Percentiles rank a stretch among this genome's conserved stretches.
phyloP scores from a whole-genome alignment of 2,329 filamentous ascomycete species.

The Diaporthe velutina region DNA sequence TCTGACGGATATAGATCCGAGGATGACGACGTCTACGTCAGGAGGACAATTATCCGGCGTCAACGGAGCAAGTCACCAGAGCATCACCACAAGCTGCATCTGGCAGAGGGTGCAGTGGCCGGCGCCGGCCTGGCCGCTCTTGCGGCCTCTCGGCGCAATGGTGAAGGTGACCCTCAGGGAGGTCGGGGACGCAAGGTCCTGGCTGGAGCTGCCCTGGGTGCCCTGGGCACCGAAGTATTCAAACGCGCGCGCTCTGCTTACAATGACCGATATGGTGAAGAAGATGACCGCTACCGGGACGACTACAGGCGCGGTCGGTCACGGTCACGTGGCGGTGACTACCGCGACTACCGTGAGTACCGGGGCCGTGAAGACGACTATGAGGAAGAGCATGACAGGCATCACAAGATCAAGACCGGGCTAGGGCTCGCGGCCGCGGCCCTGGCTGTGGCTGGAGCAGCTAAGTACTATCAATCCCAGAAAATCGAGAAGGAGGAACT shows the following conservation, averaged over 20 bases:
- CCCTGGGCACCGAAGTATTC: constrained; percentile 71
- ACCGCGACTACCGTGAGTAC: constrained; percentile 27
- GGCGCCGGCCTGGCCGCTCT: constrained; percentile 73
- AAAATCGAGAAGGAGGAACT: constrained; percentile 72
- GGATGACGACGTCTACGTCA: constrained; percentile 57
- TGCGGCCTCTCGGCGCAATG: constrained; percentile 66
- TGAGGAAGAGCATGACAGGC: constrained; percentile 46
- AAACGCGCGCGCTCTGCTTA: constrained; percentile 73
- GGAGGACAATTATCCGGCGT: constrained; percentile 62
- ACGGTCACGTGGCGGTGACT: constrained; percentile 50
- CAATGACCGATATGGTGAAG: constrained; percentile 62
- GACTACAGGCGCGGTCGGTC: constrained; percentile 56
- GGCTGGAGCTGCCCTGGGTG: constrained; percentile 73
- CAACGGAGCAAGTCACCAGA: constrained; percentile 64
- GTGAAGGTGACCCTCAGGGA: constrained; percentile 62
- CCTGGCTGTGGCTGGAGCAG: constrained; percentile 73
- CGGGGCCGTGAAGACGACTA: constrained; percentile 15
- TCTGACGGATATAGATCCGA: constrained; percentile 53
- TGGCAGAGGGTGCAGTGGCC: constrained; percentile 75
- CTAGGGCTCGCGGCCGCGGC: constrained; percentile 74
- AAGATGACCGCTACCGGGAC: constrained; percentile 51
- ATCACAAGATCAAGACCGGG: constrained; percentile 69
- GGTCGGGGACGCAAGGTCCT: constrained; percentile 70
- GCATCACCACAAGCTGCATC: constrained; percentile 68
- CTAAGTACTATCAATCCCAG: constrained; percentile 73